Percentiles rank a stretch among this genome's conserved stretches.
These are phyloP conservation scores for Suillus subaureus DNA, from an alignment of 768 basidiomycete genomes.

Conservation along the genomic window DNA sequence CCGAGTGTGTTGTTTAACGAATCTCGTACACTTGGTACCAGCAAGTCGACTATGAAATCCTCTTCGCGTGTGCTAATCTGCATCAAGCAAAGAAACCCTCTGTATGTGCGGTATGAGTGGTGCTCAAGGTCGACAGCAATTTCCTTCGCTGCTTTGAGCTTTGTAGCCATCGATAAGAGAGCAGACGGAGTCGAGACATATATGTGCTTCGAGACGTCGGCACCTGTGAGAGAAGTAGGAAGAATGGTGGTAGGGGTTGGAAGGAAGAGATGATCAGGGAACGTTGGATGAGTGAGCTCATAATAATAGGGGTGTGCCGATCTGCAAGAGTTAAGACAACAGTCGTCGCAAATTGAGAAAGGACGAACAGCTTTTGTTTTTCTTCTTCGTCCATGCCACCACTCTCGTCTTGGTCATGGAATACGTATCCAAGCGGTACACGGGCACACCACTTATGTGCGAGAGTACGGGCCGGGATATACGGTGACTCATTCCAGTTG, in stretches of 20 bases:
- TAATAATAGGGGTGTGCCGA: slow-evolving; percentile 79
- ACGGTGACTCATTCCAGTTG: slow-evolving; percentile 58
- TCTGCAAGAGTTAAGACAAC: slow-evolving; percentile 22
- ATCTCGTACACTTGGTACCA: slow-evolving; percentile 63
- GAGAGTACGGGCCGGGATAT: slow-evolving; percentile 61
- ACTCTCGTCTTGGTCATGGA: slow-evolving; percentile 36
- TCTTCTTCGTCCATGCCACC: slow-evolving; percentile 20
- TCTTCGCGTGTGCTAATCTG: slow-evolving; percentile 82
- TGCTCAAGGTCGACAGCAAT: slow-evolving; percentile 96
- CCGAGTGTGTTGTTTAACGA: slow-evolving; percentile 68
- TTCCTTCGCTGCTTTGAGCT: slow-evolving; percentile 67
- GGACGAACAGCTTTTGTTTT: slow-evolving; percentile 19
- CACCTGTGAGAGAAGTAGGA: slow-evolving; percentile 50
- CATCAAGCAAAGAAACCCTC: slow-evolving; percentile 91
- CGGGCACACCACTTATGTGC: slow-evolving; percentile 81
- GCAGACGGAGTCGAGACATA: slow-evolving; percentile 65
- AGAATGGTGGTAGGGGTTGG: slow-evolving; percentile 48
- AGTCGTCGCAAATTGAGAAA: not conserved
- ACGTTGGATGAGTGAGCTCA: slow-evolving; percentile 75
- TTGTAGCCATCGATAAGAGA: slow-evolving; percentile 65
- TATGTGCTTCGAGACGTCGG: slow-evolving; percentile 56
- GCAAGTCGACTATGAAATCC: slow-evolving; percentile 87
- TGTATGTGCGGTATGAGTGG: slow-evolving; percentile 83
- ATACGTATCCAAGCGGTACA: slow-evolving; percentile 75
- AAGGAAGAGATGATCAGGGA: slow-evolving; percentile 70